Evolutionary conservation across 495 filamentous ascomycete species (phyloP).

Genomic region (Parachaetomium inaequale): DNA sequence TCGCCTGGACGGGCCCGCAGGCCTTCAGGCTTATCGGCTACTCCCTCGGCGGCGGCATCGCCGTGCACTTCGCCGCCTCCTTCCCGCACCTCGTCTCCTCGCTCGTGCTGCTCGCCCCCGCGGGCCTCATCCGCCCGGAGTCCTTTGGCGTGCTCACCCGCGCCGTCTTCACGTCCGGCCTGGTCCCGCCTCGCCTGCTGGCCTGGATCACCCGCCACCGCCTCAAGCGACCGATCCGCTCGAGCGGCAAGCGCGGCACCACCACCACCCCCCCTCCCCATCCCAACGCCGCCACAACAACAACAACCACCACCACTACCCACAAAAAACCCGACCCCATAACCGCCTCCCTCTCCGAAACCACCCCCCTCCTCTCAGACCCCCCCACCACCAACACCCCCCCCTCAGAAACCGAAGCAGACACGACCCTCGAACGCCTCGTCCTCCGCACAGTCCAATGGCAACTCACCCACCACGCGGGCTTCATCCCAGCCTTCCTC

Average conservation of each 20-base stretch:
- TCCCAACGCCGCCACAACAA: background rate
- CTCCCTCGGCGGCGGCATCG: constrained; percentile 78
- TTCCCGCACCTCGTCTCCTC: constrained; percentile 65
- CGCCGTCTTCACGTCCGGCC: constrained; percentile 57
- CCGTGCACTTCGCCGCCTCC: constrained; percentile 65
- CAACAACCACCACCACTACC: background rate
- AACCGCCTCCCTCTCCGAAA: constrained; percentile 29
- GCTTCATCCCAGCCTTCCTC: constrained; percentile 53
- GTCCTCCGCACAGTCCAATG: constrained; percentile 43
- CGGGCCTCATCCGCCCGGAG: constrained; percentile 65
- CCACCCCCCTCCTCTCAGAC: constrained; percentile 15
- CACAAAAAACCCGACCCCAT: constrained; percentile 21
- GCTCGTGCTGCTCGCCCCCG: constrained; percentile 70
- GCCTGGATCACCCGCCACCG: constrained; percentile 35
- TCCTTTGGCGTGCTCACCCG: constrained; percentile 58
- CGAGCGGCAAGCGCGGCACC: constrained; percentile 24
- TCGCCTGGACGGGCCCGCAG: constrained; percentile 61
- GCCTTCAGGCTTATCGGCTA: constrained; percentile 76
- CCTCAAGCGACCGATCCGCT: constrained; percentile 41
- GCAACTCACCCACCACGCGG: constrained; percentile 52
- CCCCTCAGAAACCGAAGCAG: constrained; percentile 16
- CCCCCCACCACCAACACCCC: constrained; percentile 23
- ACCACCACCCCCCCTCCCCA: background rate
- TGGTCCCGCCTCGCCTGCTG: constrained; percentile 42
- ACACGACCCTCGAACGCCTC: constrained; percentile 29